Evolutionary conservation across 1,284 basidiomycete genomes (phyloP).

Genomic region (Ganoderma sinense): DNA sequence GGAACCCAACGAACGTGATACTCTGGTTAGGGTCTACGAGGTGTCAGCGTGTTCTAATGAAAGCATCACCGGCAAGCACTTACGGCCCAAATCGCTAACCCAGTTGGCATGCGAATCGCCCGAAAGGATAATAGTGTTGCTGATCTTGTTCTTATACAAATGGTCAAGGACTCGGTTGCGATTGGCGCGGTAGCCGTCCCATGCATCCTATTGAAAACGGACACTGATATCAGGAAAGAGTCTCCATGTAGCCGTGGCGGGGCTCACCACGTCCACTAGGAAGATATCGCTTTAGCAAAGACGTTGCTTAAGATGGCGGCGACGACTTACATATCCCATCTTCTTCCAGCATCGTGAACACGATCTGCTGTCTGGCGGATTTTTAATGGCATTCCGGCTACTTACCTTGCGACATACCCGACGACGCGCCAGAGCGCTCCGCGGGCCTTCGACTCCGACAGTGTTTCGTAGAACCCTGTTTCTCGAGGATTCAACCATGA

Average conservation of each 20-base stretch:
- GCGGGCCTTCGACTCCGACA: conserved; percentile 54
- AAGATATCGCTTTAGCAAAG: neutral
- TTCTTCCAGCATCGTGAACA: conserved; percentile 58
- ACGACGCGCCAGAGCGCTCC: conserved; percentile 68
- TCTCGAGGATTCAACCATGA: neutral
- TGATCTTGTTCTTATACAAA: conserved; percentile 59
- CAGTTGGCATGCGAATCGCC: conserved; percentile 75
- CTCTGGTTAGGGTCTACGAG: conserved; percentile 56
- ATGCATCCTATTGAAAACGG: conserved; percentile 53
- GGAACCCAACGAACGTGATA: conserved; percentile 43
- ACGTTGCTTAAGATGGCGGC: neutral
- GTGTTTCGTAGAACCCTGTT: conserved; percentile 60
- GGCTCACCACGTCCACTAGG: conserved; percentile 34
- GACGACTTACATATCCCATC: conserved; percentile 45
- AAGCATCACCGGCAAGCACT: conserved; percentile 30
- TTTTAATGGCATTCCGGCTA: neutral
- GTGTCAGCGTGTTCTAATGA: neutral
- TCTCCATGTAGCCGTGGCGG: neutral
- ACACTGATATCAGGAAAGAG: neutral
- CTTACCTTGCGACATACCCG: conserved; percentile 42
- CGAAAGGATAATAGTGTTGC: conserved; percentile 65
- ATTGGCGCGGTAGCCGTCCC: conserved; percentile 71
- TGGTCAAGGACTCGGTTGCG: conserved; percentile 62
- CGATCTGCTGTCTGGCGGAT: conserved; percentile 57
- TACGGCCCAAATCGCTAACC: conserved; percentile 64